A percentile compares a stretch with the other conserved stretches of the same genome.
Evolutionary conservation across 306 rosid species (phyloP).

Genomic region (Lathyrus aphaca): DNA sequence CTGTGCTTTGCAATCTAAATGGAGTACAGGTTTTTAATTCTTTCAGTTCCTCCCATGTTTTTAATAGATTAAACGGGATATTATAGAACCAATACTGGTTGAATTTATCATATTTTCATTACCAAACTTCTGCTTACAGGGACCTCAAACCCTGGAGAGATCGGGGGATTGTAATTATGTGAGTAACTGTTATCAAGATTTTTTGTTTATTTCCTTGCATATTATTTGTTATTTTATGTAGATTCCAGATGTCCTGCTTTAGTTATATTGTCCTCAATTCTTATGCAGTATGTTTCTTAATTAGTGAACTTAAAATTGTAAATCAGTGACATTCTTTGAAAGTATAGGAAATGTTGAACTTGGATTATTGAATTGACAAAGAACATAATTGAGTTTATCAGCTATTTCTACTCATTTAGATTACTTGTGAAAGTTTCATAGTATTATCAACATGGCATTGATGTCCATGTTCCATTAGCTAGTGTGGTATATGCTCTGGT

Average conservation of each 20-base stretch:
- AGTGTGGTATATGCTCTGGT: constrained; percentile 30
- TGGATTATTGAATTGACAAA: constrained; percentile 4
- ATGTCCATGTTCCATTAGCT: constrained; percentile 14
- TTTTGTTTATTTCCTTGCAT: constrained; percentile 26
- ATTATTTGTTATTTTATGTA: constrained; percentile 15
- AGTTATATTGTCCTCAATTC: constrained; percentile 35
- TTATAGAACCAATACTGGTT: constrained; percentile 27
- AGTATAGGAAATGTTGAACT: constrained; percentile 9
- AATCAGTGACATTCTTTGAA: constrained; percentile 14
- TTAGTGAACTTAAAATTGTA: constrained; percentile 29
- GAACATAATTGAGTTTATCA: constrained; percentile 24
- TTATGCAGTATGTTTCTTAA: constrained; percentile 24
- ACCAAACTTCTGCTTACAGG: constrained; percentile 59
- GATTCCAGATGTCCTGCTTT: constrained; percentile 9
- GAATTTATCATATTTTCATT: constrained; percentile 31
- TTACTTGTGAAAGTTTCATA: constrained; percentile 5
- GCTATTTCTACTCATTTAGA: constrained; percentile 27
- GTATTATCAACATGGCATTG: constrained; percentile 22
- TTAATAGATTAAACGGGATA: constrained; percentile 33
- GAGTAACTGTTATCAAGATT: constrained; percentile 48
- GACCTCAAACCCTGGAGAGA: constrained; percentile 56
- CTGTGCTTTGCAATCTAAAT: constrained; percentile 68
- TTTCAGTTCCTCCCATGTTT: neutral
- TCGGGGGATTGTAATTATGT: constrained; percentile 79
- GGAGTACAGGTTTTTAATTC: constrained; percentile 62